Evolutionary conservation across 208 protist genomes (phyloP).

Genomic region (Crithidia sp.): DNA sequence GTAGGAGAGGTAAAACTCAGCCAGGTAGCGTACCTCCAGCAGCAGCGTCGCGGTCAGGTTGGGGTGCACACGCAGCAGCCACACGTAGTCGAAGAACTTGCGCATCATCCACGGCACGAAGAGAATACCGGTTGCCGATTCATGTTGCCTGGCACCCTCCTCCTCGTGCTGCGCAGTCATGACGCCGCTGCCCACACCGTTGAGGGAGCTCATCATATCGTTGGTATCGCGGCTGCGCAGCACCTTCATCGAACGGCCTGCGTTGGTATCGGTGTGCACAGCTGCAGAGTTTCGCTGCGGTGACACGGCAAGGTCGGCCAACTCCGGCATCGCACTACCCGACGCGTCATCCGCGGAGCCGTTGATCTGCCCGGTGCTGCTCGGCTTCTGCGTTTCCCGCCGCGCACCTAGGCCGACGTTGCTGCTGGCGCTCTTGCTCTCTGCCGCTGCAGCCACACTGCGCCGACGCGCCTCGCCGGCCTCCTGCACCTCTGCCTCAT

Average conservation of each 20-base stretch:
- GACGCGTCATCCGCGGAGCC: not conserved
- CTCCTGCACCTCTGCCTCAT: constrained; percentile 38
- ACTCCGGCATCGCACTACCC: not conserved
- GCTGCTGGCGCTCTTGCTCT: not conserved
- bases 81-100: constrained; percentile 79
- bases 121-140: constrained; percentile 46
- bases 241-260: not conserved
- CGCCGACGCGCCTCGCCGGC: constrained; percentile 13
- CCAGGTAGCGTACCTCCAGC: constrained; percentile 78
- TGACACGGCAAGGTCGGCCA: not conserved
- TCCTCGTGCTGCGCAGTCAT: no score
- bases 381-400: constrained; percentile 15
- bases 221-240: constrained; percentile 3
- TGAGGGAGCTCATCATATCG: not conserved
- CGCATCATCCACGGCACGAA: constrained; percentile 81
- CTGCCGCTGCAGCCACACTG: not conserved
- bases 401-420: not conserved
- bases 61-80: constrained; percentile 74
- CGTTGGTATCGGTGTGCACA: not conserved
- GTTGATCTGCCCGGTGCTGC: not conserved
- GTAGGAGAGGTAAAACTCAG: constrained; percentile 78
- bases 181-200: not conserved
- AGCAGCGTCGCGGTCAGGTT: constrained; percentile 77
- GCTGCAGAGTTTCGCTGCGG: not conserved
- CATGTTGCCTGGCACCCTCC: not conserved